Evolutionary conservation across 176 grass and related monocot species (phyloP).

Genomic region (Oryza meyeriana): DNA sequence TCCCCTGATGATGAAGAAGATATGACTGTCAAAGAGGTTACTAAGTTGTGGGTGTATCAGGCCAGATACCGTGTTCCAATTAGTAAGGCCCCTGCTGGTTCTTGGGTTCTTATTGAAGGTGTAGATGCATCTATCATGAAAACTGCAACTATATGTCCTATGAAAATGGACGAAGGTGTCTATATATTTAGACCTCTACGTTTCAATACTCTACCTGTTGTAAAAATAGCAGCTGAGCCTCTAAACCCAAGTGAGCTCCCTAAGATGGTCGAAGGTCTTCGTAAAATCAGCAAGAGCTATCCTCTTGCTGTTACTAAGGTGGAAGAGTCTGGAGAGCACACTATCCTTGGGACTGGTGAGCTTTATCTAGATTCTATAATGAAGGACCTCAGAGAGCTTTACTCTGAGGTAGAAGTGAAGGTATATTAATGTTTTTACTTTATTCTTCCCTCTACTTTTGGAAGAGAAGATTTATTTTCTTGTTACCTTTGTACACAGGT

Average conservation of each 20-base stretch:
- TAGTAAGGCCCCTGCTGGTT: conserved; percentile 85
- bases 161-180: conserved; percentile 87
- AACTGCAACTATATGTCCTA: conserved; percentile 94
- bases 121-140: conserved; percentile 99
- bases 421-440: conserved; percentile 35
- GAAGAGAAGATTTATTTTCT: not conserved
- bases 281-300: conserved; percentile 99
- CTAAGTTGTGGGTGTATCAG: conserved; percentile 98
- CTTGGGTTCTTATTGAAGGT: conserved; percentile 99
- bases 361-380: conserved; percentile 98
- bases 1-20: conserved; percentile 99
- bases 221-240: conserved; percentile 96
- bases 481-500: conserved; percentile 54
- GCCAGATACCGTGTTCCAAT: conserved; percentile 92
- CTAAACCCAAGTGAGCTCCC: conserved; percentile 96
- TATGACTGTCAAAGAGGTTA: conserved; percentile 98
- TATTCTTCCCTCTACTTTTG: conserved; percentile 3
- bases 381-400: conserved; percentile 98
- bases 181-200: conserved; percentile 94
- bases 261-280: conserved; percentile 96
- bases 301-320: conserved; percentile 97
- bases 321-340: conserved; percentile 97
- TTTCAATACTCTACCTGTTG: conserved; percentile 89
- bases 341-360: conserved; percentile 89
- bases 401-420: conserved; percentile 99